Evolutionary conservation across 768 basidiomycete species (phyloP).

Genomic region (Trametes cingulata): DNA sequence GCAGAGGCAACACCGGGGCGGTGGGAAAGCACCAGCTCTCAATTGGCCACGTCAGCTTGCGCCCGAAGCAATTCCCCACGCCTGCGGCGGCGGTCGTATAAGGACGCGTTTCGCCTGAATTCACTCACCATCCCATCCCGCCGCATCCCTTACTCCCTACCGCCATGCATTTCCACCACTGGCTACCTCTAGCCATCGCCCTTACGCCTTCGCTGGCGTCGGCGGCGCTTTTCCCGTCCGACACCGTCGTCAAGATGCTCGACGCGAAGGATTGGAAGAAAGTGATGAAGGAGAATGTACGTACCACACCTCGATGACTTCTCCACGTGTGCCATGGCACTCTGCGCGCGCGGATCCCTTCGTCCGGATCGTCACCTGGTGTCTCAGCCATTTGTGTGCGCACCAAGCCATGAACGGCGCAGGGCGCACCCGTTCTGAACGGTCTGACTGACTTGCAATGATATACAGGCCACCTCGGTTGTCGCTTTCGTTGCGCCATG

Average conservation of each 20-base stretch:
- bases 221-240: conserved; percentile 47
- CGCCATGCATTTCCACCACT: conserved; percentile 19
- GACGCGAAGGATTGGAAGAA: conserved; percentile 70
- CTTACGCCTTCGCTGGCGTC: conserved; percentile 50
- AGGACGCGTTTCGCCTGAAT: conserved; percentile 14
- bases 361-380: too few relatives aligned
- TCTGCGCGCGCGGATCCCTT: not conserved
- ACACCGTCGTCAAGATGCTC: conserved; percentile 65
- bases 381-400: not conserved
- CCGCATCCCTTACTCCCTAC: not conserved
- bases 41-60: conserved; percentile 31
- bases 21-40: conserved; percentile 23
- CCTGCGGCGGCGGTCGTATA: conserved; percentile 21
- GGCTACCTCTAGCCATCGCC: conserved; percentile 34
- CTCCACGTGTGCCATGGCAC: not conserved
- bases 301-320: conserved; percentile 28
- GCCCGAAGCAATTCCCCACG: conserved; percentile 19
- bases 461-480: conserved; percentile 35
- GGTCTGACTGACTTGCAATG: not conserved
- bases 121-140: not conserved
- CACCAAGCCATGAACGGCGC: not conserved
- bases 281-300: conserved; percentile 73
- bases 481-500: conserved; percentile 95
- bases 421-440: not conserved
- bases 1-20: conserved; percentile 22